Base-by-base conservation (phyloP, 495 filamentous ascomycete species). In the Cetradonia linearis region DNA sequence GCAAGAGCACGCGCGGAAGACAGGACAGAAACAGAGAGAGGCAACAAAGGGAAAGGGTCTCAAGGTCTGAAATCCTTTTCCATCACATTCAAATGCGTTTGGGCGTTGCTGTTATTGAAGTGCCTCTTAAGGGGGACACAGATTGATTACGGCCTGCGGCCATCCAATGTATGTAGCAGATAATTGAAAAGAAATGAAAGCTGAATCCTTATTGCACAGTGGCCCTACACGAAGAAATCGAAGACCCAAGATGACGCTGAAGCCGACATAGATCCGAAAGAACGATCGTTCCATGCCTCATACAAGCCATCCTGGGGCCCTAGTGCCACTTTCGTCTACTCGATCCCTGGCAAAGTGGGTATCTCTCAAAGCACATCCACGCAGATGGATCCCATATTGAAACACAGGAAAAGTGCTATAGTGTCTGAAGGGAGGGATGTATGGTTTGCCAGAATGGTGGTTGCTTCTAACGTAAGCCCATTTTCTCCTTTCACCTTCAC, bases 261-360 rank as follows among this genome's bases (percentile, higher is more conserved):
- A 38, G 74, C 71, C 65, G 71, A 83, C 50, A 76, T 88, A 77
- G 76, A 72, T 63, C 70, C 77, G 34, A 70, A 70, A 31, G 86
- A 89, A 48, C 71, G 75, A 69, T 75, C 72, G 48, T 86, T 81
- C 67, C 82, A 86, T 72, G 69, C 78, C 57, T 80, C 78, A 59
- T 78, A 86, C 76, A 87, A 87, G 58, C 88, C 90, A 34, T 83
- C 79, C 54, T 96, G 92, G 89, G 84, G 86, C 30, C 80, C 83
- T 2, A 36, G 33, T 13, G 37, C 34, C 20, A 62, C 61, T 8
- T 52, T 66, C 44, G 2, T 66, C 20, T 63, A 66, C 40, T 58
- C 62, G 31, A 64, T 63, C 38, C 55, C 61, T 34, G 48, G 53
- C 30, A 61, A 49, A 44, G 36, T 55, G 18, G 46, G 58, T 34